A percentile compares a stretch with the other conserved stretches of the same genome.
Evolutionary conservation across 495 filamentous ascomycete species (phyloP).

Genomic region (Lophiostoma macrostomum): DNA sequence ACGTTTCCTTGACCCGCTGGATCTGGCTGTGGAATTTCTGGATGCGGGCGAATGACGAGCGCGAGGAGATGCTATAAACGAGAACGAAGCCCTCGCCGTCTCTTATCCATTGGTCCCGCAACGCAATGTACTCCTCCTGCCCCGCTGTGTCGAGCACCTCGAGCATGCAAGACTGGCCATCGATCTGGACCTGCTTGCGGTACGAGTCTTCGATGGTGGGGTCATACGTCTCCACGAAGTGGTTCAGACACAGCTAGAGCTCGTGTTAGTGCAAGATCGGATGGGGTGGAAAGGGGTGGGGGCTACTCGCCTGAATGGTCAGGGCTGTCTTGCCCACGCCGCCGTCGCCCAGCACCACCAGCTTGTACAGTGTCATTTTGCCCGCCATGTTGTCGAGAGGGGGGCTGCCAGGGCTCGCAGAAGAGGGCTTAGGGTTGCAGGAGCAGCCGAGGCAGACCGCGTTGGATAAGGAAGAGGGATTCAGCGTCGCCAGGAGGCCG

Average conservation of each 20-base stretch:
- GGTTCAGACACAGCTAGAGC: constrained; percentile 66
- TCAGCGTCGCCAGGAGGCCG: neutral
- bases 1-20: constrained; percentile 93
- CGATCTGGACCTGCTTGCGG: constrained; percentile 96
- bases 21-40: constrained; percentile 95
- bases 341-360: constrained; percentile 94
- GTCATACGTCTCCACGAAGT: constrained; percentile 88
- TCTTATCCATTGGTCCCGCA: constrained; percentile 97
- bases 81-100: constrained; percentile 97
- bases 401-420: neutral
- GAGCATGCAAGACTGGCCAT: constrained; percentile 94
- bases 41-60: constrained; percentile 91
- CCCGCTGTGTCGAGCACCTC: constrained; percentile 97
- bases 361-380: constrained; percentile 96
- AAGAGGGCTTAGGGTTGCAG: no score
- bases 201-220: constrained; percentile 98
- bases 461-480: neutral
- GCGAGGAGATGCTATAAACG: constrained; percentile 96
- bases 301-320: constrained; percentile 80
- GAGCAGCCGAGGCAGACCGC: neutral
- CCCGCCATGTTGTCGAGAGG: constrained; percentile 53
- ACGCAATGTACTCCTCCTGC: constrained; percentile 98
- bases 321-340: constrained; percentile 95
- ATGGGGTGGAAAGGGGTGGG: neutral
- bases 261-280: constrained; percentile 17